These are phyloP conservation scores for Dictyophora rubrovolvata DNA, from an alignment of 768 basidiomycete genomes.

Conservation along the genomic window DNA sequence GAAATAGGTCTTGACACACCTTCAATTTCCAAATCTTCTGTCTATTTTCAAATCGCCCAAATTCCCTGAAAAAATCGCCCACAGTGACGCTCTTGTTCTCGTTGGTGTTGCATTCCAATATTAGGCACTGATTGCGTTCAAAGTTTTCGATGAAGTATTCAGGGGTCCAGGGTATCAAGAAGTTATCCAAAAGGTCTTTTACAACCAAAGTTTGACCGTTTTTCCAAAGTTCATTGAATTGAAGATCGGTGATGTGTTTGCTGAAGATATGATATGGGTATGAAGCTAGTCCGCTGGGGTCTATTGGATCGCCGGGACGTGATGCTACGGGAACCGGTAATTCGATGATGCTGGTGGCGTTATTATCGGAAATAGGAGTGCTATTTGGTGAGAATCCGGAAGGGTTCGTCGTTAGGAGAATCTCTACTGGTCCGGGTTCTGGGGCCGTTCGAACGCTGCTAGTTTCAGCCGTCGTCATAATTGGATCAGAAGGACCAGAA, in stretches of 20 bases:
- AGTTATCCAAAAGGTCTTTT: conserved; percentile 48
- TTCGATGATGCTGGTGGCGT: neutral
- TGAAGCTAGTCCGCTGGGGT: conserved; percentile 29
- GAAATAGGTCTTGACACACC: conserved; percentile 21
- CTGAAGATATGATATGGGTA: conserved; percentile 39
- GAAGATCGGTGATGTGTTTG: conserved; percentile 40
- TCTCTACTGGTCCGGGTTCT: neutral
- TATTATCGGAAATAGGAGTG: neutral
- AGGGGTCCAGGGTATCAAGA: conserved; percentile 71
- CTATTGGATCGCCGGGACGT: conserved; percentile 11
- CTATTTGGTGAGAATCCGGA: neutral
- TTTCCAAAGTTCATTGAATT: conserved; percentile 64
- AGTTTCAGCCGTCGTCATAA: conserved; percentile 6
- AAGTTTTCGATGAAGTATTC: conserved; percentile 67
- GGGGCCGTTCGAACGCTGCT: conserved; percentile 9
- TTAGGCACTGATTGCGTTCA: conserved; percentile 50
- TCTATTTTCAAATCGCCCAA: conserved; percentile 54
- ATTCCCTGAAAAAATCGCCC: conserved; percentile 67
- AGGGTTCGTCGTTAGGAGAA: neutral
- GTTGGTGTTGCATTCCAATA: conserved; percentile 79
- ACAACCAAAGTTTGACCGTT: conserved; percentile 73
- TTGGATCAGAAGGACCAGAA: neutral
- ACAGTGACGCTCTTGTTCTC: conserved; percentile 53
- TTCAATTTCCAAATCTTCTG: conserved; percentile 66
- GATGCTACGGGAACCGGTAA: neutral